Evolutionary conservation across 352 stramenopile species (phyloP), one percentile per base, ranked within the genome.

Genomic region (Globisporangium ultimum): DNA sequence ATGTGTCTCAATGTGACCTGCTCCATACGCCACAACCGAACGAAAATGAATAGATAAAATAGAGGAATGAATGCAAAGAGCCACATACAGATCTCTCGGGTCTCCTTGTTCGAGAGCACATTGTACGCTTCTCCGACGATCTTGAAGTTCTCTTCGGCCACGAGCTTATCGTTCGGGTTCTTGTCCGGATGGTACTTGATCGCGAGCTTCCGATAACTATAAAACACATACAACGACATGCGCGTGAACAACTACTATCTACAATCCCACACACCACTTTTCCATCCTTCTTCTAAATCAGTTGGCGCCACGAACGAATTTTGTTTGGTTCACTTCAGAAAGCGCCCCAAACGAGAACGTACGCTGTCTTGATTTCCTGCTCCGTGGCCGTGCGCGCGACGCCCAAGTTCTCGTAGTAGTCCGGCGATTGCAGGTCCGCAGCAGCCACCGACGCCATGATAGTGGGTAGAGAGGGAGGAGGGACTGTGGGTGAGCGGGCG

Each of bases 101-200:
- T 97, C 51, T 97, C 80, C 36, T 87, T 80, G 65, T 98, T 88
- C 21, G 89, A 97, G 17, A 98, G 81, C 52, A 98, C 87, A 54
- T 97, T 96, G 74, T 98, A 98, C 15, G 93, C 93, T 66, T 97
- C 88, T 60, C 80, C 90, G 45, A 98, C 90, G 61, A 97, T 87
- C 71, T 98, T 97, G 64, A 98, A 98, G 70, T 97, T 97, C 50
- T 93, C 80, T 61, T 95, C 89, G 20, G 91, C 87, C 42, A 86
- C 67, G 49, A 89, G 60, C 65, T 92, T 91, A 58, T 93, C 85
- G 14, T 75, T 64, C 38, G 81, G 84, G 66, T 97, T 97, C 76
- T 97, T 97, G 75, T 97, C 91, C 15, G 91, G 91, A 60, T 97
- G 91, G 71, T 96, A 96, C 71, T 96, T 97, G 71, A 97, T 91